Percentiles rank a stretch among this genome's conserved stretches.
These are phyloP conservation scores for Stephania yunnanensis DNA, from an alignment of 164 flowering plant species.

Conservation along the genomic window DNA sequence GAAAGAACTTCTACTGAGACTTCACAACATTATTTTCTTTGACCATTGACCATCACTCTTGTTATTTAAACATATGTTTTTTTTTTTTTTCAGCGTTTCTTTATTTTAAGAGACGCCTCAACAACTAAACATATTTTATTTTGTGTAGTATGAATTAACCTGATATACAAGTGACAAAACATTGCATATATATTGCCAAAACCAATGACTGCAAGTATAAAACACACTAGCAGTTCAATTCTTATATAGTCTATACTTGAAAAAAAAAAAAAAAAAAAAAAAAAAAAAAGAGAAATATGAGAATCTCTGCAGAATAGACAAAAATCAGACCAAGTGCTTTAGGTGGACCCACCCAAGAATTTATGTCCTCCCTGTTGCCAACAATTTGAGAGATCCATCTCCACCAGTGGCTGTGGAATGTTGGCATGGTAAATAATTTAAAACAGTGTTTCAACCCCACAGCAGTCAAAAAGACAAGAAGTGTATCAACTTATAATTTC, in stretches of 20 bases:
- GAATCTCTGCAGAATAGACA: constrained; percentile 24
- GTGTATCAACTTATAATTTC: neutral
- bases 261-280: too few relatives aligned
- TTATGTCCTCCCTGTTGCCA: constrained; percentile 29
- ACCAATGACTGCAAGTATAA: neutral
- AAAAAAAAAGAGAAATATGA: neutral
- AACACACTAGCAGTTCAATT: neutral
- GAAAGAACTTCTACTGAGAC: neutral
- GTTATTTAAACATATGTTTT: neutral
- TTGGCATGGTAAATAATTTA: neutral
- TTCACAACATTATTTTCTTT: neutral
- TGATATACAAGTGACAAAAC: neutral
- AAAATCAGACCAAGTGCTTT: constrained; percentile 14
- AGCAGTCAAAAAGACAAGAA: neutral
- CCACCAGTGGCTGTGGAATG: neutral
- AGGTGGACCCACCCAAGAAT: constrained; percentile 38
- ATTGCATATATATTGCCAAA: neutral
- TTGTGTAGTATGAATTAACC: neutral
- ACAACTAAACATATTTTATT: neutral
- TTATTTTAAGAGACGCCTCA: too few relatives aligned
- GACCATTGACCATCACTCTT: neutral
- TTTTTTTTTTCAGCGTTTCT: too few relatives aligned
- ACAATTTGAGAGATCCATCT: neutral
- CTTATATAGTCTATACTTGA: neutral
- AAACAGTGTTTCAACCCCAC: neutral